A percentile compares a stretch with the other conserved stretches of the same genome.
Conservation (phyloP, 352 stramenopile genomes). For the Globisporangium parvum region DNA sequence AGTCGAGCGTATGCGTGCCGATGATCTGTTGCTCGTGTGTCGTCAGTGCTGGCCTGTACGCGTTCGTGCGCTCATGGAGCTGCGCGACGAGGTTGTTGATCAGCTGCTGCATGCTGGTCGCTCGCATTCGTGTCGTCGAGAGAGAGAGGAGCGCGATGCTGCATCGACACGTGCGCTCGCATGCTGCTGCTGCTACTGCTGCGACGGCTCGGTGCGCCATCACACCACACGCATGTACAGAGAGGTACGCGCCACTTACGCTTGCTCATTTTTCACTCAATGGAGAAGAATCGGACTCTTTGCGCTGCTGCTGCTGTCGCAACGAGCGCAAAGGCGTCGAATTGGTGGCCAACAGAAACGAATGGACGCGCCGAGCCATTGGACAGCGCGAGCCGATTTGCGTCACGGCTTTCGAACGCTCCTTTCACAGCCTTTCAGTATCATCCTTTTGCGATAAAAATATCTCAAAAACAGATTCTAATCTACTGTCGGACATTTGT, state of each 20-base stretch:
- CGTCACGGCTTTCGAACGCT: background rate
- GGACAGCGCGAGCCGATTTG: background rate
- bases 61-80: too few relatives aligned
- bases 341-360: constrained; percentile 16
- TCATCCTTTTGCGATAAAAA: too few relatives aligned
- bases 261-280: constrained; percentile 84
- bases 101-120: too few relatives aligned
- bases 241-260: constrained; percentile 41
- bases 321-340: constrained; percentile 3
- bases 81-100: too few relatives aligned
- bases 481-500: too few relatives aligned
- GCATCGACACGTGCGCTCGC: background rate
- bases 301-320: background rate
- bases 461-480: too few relatives aligned
- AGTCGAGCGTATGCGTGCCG: too few relatives aligned
- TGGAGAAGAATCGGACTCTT: constrained; percentile 56
- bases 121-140: too few relatives aligned
- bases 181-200: background rate
- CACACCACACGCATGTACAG: constrained; percentile 2
- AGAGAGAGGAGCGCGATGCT: background rate
- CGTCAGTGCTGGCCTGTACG: too few relatives aligned
- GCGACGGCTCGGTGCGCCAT: too few relatives aligned
- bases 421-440: too few relatives aligned
- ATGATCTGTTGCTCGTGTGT: too few relatives aligned
- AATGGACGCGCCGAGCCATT: constrained; percentile 13